Evolutionary conservation across 73 alveolate species (phyloP), one percentile per base, ranked within the genome.

Genomic region (Paramecium bursaria): DNA sequence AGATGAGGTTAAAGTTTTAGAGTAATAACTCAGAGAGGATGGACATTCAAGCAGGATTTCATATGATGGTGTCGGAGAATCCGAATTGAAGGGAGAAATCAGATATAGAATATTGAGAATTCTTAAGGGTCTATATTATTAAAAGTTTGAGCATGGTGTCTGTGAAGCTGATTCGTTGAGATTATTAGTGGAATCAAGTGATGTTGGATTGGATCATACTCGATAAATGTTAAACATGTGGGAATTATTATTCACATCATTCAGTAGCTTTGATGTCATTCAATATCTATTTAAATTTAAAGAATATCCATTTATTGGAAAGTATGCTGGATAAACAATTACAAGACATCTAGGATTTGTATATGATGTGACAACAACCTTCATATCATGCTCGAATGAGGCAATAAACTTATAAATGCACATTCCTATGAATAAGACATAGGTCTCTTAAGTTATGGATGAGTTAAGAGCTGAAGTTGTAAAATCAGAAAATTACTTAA

Each of bases 191-290:
- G 94, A 88, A 47, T 52, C 85, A 14, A 76, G 86, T 42, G 91
- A 88, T 53, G 79, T 87, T 25, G 90, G 88, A 10, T 53, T 88
- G 31, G 94, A 88, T 79, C 90, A 88, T 48, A 75, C 82, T 4
- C 46, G 74, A 22, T 48, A 46, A 3, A 61, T 73, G 31, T 39
- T 88, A 46, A 74, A 74, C 14, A 60, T 73, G 30, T 88, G 87
- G 86, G 80, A 74, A 44, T 53, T 53, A 48, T 53, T 79, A 48
- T 79, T 42, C 47, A 22, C 61, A 3, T 39, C 60, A 23, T 79
- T 79, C 47, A 79, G 85, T 11, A 51, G 76, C 23, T 79, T 79
- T 79, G 73, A 74, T 10, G 54, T 50, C 15, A 79, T 79, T 33
- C 17, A 73, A 33, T 53, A 53, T 11, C 46, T 79, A 52, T 79